Conservation (phyloP, 2,329 filamentous ascomycete species). For the Phaeosphaeria sp. region DNA sequence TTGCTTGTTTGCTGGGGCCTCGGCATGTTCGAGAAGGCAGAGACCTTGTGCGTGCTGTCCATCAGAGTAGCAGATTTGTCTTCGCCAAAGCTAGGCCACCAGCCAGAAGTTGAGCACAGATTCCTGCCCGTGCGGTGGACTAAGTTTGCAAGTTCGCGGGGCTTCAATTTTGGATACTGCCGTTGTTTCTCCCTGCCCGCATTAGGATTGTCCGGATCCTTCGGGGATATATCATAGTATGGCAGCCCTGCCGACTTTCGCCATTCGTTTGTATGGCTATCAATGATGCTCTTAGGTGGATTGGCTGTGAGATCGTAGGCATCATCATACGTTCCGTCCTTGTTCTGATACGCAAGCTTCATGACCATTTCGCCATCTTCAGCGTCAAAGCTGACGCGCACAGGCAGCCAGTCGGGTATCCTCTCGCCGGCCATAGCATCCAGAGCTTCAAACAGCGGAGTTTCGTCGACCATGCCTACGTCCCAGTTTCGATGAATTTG, state of each 20-base stretch:
- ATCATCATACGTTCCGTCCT: constrained; percentile 14
- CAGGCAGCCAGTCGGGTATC: constrained; percentile 39
- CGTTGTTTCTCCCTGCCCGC: background rate
- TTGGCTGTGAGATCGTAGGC: constrained; percentile 12
- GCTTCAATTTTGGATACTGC: constrained; percentile 3
- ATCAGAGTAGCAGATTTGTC: constrained; percentile 4
- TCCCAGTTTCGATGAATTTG: constrained; percentile 31
- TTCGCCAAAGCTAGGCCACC: constrained; percentile 19
- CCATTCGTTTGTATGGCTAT: background rate
- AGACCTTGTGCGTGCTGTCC: constrained; percentile 13
- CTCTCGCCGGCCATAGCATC: constrained; percentile 34
- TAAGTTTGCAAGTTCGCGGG: constrained; percentile 12
- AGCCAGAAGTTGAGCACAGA: constrained; percentile 28
- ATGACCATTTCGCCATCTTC: constrained; percentile 40
- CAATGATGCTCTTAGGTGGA: constrained; percentile 1
- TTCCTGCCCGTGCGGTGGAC: constrained; percentile 27
- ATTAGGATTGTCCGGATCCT: background rate
- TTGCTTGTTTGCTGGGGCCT: background rate
- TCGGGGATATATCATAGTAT: background rate
- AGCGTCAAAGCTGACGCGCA: constrained; percentile 32
- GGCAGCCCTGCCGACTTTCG: background rate
- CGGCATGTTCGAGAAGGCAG: constrained; percentile 6
- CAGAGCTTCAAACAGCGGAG: constrained; percentile 25
- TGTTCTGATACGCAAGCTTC: constrained; percentile 35
- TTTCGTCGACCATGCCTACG: constrained; percentile 26